A percentile compares a stretch with the other conserved stretches of the same genome.
Conservation (phyloP, 1,284 basidiomycete genomes). For the Irpex sp. region DNA sequence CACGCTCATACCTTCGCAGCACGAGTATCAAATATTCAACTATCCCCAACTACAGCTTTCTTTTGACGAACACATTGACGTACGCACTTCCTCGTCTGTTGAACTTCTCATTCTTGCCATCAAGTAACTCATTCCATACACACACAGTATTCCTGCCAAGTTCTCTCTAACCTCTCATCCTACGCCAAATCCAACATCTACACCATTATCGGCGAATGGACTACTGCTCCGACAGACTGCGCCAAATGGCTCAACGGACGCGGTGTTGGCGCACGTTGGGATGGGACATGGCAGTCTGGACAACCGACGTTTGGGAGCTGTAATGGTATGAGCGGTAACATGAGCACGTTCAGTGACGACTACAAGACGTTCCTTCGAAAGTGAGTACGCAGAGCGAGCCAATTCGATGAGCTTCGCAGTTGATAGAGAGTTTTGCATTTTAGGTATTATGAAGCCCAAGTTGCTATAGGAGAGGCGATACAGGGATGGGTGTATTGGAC, state of each 20-base stretch:
- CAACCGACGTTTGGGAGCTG: slow-evolving; percentile 54
- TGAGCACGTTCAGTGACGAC: slow-evolving; percentile 49
- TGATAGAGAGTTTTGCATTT: no score
- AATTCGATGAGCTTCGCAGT: neutral
- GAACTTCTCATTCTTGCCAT: neutral
- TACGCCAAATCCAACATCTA: slow-evolving; percentile 52
- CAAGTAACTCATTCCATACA: neutral
- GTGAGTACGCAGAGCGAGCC: slow-evolving; percentile 31
- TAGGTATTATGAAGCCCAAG: slow-evolving; percentile 80
- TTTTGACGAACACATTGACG: slow-evolving; percentile 53
- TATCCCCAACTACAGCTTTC: slow-evolving; percentile 51
- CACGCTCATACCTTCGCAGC: slow-evolving; percentile 32
- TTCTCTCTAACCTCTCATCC: slow-evolving; percentile 20
- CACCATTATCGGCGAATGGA: slow-evolving; percentile 77
- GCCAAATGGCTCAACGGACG: slow-evolving; percentile 74
- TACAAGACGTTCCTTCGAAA: slow-evolving; percentile 65
- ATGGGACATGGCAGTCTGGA: slow-evolving; percentile 43
- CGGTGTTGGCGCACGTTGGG: slow-evolving; percentile 71
- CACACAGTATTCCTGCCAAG: slow-evolving; percentile 24
- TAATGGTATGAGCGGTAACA: slow-evolving; percentile 55
- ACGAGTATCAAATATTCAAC: slow-evolving; percentile 81
- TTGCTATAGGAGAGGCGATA: slow-evolving; percentile 56
- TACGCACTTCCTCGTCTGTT: slow-evolving; percentile 23
- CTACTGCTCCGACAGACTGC: slow-evolving; percentile 77
- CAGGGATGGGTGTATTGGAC: slow-evolving; percentile 86